Evolutionary conservation across 768 basidiomycete species (phyloP), one percentile per base, ranked within the genome.

Genomic region (Amanita pallidorosea): DNA sequence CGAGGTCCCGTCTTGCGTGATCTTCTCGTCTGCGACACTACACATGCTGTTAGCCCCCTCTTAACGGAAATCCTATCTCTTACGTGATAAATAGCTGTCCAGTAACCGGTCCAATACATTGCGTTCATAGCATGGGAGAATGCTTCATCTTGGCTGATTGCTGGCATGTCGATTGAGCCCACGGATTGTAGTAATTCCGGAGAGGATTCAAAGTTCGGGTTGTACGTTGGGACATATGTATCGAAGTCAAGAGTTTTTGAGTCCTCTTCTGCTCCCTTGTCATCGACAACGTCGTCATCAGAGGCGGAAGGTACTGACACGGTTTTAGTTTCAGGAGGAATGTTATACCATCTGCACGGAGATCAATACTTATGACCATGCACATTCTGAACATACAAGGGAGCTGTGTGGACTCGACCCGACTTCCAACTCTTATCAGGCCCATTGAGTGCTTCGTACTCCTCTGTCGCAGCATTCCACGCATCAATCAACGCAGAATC

Each of bases 61-160:
- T 31, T 18, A 49, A 22, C 17, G 1, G 22, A 35, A 17, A 38
- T 9, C 29, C 25, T 33, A 12, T 34, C 13, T 70, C 79, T 45
- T 57, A 86, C 88, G 61, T 90, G 83, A 60, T 89, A 90, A 43
- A 88, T 74, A 1, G 87, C 87, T 2, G 86, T 88, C 87, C 88
- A 91, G 62, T 90, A 91, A 17, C 88, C 88, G 20, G 74, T 72
- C 88, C 88, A 90, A 62, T 90, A 91, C 80, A 85, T 88, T 15
- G 88, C 86, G 27, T 73, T 75, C 59, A 88, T 56, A 4, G 87
- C 88, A 44, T 80, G 79, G 22, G 73, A 70, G 63, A 90, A 90
- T 1, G 86, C 86, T 58, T 90, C 85, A 54, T 90, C 85, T 56
- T 76, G 79, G 55, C 71, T 74, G 15, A 80, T 76, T 62, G 65